phyloP scores from a whole-genome alignment of 306 rosid genomes.

The Glycine latifolia region DNA sequence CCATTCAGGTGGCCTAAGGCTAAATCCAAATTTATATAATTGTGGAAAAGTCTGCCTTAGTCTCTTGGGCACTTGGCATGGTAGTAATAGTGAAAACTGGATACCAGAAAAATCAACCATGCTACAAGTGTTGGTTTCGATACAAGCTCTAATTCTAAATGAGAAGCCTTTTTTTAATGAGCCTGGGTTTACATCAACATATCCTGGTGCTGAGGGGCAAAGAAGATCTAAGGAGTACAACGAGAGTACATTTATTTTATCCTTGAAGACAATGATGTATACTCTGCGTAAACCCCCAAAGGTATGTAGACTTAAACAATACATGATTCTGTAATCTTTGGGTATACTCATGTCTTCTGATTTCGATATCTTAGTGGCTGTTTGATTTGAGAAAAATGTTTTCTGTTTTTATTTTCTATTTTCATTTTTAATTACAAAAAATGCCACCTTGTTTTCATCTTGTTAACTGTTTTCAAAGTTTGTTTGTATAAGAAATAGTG shows the following conservation, averaged over 20 bases:
- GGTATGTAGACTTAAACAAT: constrained; percentile 51
- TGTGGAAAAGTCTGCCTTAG: constrained; percentile 89
- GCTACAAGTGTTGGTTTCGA: constrained; percentile 90
- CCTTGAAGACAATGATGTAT: constrained; percentile 81
- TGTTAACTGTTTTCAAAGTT: background rate
- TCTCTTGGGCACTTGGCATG: constrained; percentile 86
- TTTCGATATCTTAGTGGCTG: background rate
- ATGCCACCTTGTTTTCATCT: background rate
- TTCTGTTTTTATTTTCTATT: background rate
- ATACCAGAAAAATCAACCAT: constrained; percentile 73
- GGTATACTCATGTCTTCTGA: background rate
- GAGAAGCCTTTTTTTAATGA: constrained; percentile 81
- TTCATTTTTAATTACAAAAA: background rate
- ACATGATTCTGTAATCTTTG: constrained; percentile 16
- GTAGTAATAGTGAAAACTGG: constrained; percentile 73
- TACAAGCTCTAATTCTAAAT: constrained; percentile 83
- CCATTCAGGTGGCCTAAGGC: constrained; percentile 85
- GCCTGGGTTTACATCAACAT: constrained; percentile 60
- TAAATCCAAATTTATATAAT: constrained; percentile 78
- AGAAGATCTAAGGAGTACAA: constrained; percentile 68
- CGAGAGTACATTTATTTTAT: constrained; percentile 62
- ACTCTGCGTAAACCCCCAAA: constrained; percentile 75
- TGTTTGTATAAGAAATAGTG: background rate
- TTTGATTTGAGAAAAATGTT: background rate
- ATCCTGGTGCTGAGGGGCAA: constrained; percentile 57